Conservation (phyloP, 2,329 filamentous ascomycete species). For the Pseudocercospora musae region DNA sequence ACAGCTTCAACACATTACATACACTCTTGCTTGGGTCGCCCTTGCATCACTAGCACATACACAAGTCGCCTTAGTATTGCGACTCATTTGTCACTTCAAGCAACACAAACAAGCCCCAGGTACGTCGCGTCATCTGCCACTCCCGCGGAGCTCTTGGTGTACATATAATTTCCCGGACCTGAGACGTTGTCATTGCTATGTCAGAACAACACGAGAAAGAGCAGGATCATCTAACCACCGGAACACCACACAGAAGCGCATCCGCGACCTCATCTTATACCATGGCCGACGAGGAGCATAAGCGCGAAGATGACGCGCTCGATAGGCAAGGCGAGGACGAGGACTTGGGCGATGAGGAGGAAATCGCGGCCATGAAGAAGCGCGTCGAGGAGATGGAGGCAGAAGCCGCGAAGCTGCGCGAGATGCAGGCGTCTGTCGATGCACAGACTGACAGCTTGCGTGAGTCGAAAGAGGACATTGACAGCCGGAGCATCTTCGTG, state of each 20-base stretch:
- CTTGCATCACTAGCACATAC: slow-evolving; percentile 1
- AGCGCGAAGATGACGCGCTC: slow-evolving; percentile 27
- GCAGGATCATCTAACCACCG: slow-evolving; percentile 1
- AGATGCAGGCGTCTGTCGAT: slow-evolving; percentile 64
- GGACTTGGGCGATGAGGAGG: slow-evolving; percentile 37
- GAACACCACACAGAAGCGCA: slow-evolving; percentile 6
- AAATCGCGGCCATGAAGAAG: slow-evolving; percentile 52
- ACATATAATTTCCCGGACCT: neutral
- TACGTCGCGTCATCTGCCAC: slow-evolving; percentile 1
- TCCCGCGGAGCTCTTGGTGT: neutral
- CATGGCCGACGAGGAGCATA: slow-evolving; percentile 30
- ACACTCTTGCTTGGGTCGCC: neutral
- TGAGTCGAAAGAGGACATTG: slow-evolving; percentile 94
- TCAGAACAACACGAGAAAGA: neutral
- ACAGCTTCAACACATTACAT: neutral
- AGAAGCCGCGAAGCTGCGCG: slow-evolving; percentile 55
- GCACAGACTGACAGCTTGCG: slow-evolving; percentile 77
- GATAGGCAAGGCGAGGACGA: slow-evolving; percentile 29
- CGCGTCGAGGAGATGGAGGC: slow-evolving; percentile 57
- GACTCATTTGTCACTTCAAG: neutral
- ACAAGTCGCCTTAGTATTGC: neutral
- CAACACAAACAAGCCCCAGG: neutral
- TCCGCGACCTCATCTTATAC: slow-evolving; percentile 23
- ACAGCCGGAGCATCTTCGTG: slow-evolving; percentile 93
- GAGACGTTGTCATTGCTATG: neutral